Evolutionary conservation across 2,329 filamentous ascomycete species (phyloP).

Genomic region (Aureobasidium uvarum): DNA sequence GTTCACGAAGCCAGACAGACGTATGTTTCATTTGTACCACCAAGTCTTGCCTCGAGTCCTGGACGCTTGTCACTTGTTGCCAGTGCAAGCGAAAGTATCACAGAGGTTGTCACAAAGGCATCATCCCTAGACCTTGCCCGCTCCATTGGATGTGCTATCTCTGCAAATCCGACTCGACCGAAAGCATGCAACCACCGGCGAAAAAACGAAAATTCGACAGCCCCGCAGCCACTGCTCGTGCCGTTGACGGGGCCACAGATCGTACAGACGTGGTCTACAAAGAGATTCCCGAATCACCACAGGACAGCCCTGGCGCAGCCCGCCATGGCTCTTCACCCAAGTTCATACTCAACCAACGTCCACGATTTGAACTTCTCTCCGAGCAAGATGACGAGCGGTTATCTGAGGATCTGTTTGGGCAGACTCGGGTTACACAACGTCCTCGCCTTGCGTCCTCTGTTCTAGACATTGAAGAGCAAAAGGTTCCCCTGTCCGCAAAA

Average conservation of each 20-base stretch:
- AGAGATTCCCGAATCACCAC: conserved; percentile 17
- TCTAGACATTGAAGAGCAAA: not conserved
- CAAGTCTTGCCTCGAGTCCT: conserved; percentile 31
- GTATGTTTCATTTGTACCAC: conserved; percentile 38
- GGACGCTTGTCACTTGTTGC: conserved; percentile 38
- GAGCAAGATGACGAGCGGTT: not conserved
- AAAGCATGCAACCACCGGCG: not conserved
- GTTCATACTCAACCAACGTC: not conserved
- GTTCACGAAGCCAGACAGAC: conserved; percentile 25
- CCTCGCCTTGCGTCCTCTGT: not conserved
- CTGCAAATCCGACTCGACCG: not conserved
- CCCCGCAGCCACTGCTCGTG: not conserved
- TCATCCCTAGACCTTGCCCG: not conserved
- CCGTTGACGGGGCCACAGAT: not conserved
- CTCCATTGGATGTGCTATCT: conserved; percentile 7
- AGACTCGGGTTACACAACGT: not conserved
- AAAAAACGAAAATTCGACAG: conserved; percentile 2
- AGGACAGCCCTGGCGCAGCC: not conserved
- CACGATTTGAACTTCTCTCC: not conserved
- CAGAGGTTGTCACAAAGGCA: conserved; percentile 38
- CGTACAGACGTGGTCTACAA: not conserved
- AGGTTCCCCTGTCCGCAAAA: not conserved
- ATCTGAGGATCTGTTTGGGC: no score
- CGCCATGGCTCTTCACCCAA: not conserved
- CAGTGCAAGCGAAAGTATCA: conserved; percentile 40